phyloP scores from a whole-genome alignment of 1,284 basidiomycete genomes.

The Irpex sp. region DNA sequence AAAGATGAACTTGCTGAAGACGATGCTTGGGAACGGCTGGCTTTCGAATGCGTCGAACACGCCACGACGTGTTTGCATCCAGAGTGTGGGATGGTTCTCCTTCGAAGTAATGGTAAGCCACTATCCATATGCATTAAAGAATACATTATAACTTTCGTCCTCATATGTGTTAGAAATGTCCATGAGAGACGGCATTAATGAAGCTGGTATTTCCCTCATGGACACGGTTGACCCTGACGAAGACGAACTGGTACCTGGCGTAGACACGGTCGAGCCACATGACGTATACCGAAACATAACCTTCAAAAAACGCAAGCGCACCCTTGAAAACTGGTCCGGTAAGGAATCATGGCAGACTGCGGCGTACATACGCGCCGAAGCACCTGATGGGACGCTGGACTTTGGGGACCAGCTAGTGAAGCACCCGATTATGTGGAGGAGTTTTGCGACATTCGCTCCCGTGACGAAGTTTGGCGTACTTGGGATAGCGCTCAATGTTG shows the following conservation, averaged over 20 bases:
- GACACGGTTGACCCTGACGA: no score
- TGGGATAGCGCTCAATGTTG: background rate
- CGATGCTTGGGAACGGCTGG: background rate
- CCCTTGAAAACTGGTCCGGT: background rate
- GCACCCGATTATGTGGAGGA: background rate
- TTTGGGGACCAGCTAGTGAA: background rate
- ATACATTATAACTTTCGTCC: background rate
- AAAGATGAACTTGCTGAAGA: background rate
- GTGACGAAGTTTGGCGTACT: background rate
- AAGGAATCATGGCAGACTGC: background rate
- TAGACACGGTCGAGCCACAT: no score
- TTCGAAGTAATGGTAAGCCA: background rate
- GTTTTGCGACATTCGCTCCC: background rate
- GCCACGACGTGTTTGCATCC: background rate
- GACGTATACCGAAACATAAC: no score
- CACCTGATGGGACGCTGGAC: background rate
- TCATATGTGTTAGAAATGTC: background rate
- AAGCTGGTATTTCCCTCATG: no score
- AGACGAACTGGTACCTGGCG: no score
- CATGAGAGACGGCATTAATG: background rate
- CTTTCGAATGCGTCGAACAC: background rate
- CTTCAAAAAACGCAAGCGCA: no score
- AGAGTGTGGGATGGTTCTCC: background rate
- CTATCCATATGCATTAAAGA: background rate
- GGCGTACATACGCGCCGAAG: background rate